Evolutionary conservation across 129 eudicot genomes (phyloP), one percentile per base, ranked within the genome.

Genomic region (Pulicaria dysenterica): DNA sequence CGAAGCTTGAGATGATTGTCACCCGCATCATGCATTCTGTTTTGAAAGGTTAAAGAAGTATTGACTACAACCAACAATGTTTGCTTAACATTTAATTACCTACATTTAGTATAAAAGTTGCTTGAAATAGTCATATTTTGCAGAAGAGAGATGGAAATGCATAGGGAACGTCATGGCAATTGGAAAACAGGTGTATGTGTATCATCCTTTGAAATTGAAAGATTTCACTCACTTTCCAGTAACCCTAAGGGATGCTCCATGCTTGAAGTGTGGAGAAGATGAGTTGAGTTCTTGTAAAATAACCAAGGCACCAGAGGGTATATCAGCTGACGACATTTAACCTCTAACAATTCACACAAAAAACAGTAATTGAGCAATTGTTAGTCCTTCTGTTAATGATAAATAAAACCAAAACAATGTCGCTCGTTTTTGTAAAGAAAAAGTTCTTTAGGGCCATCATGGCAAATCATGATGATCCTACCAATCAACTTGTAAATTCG

Each of bases 241-340:
- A 50, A 89, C 96, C 72, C 98, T 82, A 57, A 89, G 81, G 3
- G 98, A 89, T 5, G 85, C 89, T 55, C 96, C 98, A 12, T 92
- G 74, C 81, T 79, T 87, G 61, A 86, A 92, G 17, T 80, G 83
- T 6, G 88, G 85, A 7, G 95, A 85, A 73, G 91, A 69, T 36
- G 96, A 82, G 47, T 50, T 80, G 12, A 92, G 83, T 68, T 92
- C 95, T 80, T 87, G 80, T 64, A 92, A 34, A 40, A 69, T 80
- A 65, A 92, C 96, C 85, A 92, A 67, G 14, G 89, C 84, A 75
- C 98, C 98, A 45, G 86, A 78, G 38, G 77, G 84, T 54, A 92
- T 69, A 43, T 72, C 64, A 40, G 88, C 70, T 31, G 92, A 70
- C 16, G 89, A 78, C 95, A 91, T 91, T 75, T 46, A 42, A 76